Evolutionary conservation across 1,284 basidiomycete species (phyloP).

Genomic region (Fistulinella staudtii): DNA sequence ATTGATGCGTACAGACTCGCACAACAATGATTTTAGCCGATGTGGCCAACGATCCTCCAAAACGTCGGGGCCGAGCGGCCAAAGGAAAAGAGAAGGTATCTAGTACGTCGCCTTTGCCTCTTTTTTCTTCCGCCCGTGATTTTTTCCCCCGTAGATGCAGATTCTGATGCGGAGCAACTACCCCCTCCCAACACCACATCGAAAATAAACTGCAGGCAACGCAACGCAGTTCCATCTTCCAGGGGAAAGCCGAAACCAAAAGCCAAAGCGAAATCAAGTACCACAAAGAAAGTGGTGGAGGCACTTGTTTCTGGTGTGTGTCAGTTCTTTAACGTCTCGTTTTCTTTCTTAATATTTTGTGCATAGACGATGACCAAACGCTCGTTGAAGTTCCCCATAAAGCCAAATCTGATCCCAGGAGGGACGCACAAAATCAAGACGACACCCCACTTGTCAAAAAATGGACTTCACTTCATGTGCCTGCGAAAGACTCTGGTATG

Average conservation of each 20-base stretch:
- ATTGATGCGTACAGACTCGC: not conserved
- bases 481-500: not conserved
- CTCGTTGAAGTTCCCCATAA: constrained; percentile 22
- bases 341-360: not conserved
- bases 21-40: constrained; percentile 2
- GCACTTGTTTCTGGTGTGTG: constrained; percentile 14
- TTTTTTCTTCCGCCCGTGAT: not conserved
- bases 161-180: constrained; percentile 4
- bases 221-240: not conserved
- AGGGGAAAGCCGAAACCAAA: constrained; percentile 5
- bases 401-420: constrained; percentile 4
- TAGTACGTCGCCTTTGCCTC: constrained; percentile 2
- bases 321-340: not conserved
- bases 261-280: constrained; percentile 7
- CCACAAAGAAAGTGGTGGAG: constrained; percentile 6
- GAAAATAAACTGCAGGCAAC: constrained; percentile 13
- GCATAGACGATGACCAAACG: constrained; percentile 27
- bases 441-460: constrained; percentile 3
- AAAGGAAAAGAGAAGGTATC: constrained; percentile 12
- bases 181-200: constrained; percentile 1
- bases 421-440: constrained; percentile 1
- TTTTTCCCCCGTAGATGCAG: not conserved
- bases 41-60: constrained; percentile 8
- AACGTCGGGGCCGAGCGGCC: constrained; percentile 13
- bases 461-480: not conserved